A percentile compares a stretch with the other conserved stretches of the same genome.
Evolutionary conservation across 83 land plant genomes (phyloP).

Genomic region (Diphasiastrum complanatum): DNA sequence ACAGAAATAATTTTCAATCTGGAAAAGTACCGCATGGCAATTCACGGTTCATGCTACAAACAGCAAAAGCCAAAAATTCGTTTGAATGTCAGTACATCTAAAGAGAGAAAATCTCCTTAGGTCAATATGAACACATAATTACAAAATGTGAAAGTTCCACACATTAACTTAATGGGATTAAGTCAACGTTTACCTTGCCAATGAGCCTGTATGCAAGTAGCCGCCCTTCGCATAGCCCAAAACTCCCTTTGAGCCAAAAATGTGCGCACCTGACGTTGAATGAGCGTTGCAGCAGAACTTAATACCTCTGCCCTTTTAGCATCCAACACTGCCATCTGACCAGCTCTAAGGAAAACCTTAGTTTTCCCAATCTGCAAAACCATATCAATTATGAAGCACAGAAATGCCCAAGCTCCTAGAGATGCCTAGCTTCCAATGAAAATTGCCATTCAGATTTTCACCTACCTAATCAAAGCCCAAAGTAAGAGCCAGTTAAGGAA

Average conservation of each 20-base stretch:
- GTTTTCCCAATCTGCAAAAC: conserved; percentile 52
- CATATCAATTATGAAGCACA: background rate
- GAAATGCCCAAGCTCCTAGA: background rate
- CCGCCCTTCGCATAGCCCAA: conserved; percentile 31
- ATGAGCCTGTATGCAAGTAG: conserved; percentile 48
- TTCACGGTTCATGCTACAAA: too few relatives aligned
- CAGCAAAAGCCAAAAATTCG: too few relatives aligned
- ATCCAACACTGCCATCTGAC: conserved; percentile 72
- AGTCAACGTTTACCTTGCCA: conserved; percentile 44
- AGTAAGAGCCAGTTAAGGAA: too few relatives aligned
- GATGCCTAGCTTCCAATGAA: background rate
- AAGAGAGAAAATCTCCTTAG: too few relatives aligned
- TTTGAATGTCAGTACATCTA: too few relatives aligned
- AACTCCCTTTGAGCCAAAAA: conserved; percentile 51
- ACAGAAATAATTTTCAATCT: too few relatives aligned
- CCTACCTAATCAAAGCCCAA: too few relatives aligned
- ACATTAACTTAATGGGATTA: background rate
- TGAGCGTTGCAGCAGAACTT: conserved; percentile 51
- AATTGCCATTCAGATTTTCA: background rate
- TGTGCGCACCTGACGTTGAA: conserved; percentile 50
- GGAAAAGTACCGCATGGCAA: too few relatives aligned
- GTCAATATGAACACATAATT: too few relatives aligned
- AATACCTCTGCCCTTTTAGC: conserved; percentile 54
- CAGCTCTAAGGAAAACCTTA: conserved; percentile 76
- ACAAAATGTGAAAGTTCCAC: too few relatives aligned